A percentile compares a stretch with the other conserved stretches of the same genome.
Evolutionary conservation across 257 asterid genomes (phyloP).

Genomic region (Solanum ossicruentum): DNA sequence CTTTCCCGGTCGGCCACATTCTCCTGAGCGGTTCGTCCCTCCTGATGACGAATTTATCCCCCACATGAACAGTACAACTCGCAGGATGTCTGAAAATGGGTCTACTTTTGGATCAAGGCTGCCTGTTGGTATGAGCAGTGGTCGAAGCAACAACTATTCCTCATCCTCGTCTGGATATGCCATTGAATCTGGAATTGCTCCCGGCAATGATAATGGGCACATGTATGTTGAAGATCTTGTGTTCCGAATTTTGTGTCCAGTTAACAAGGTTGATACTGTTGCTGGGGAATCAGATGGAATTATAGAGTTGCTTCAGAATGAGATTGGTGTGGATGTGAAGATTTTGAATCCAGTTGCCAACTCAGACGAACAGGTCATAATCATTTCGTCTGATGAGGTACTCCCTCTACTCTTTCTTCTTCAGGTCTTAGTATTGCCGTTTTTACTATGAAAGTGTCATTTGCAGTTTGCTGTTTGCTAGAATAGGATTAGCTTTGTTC

Average conservation of each 20-base stretch:
- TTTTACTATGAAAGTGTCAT: background rate
- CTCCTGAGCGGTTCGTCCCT: constrained; percentile 54
- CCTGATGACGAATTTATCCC: constrained; percentile 42
- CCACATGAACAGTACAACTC: constrained; percentile 20
- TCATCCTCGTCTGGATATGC: constrained; percentile 49
- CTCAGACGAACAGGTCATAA: constrained; percentile 54
- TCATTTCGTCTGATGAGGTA: constrained; percentile 84
- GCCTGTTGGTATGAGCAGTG: constrained; percentile 32
- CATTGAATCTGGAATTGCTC: constrained; percentile 36
- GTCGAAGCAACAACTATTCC: constrained; percentile 35
- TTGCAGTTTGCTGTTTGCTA: background rate
- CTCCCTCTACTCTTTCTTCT: background rate
- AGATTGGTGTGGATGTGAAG: constrained; percentile 66
- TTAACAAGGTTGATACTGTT: constrained; percentile 50
- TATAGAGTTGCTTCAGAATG: constrained; percentile 70
- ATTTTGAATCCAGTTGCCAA: constrained; percentile 49
- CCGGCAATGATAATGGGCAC: constrained; percentile 31
- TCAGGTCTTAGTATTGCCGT: background rate
- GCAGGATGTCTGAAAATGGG: constrained; percentile 48
- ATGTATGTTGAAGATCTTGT: constrained; percentile 55
- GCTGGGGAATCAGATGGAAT: constrained; percentile 75
- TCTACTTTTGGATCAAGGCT: constrained; percentile 45
- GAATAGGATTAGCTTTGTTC: background rate
- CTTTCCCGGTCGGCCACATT: constrained; percentile 39
- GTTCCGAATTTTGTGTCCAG: constrained; percentile 84